Base-by-base conservation (phyloP, 306 rosid species). In the Castanopsis chinensis region DNA sequence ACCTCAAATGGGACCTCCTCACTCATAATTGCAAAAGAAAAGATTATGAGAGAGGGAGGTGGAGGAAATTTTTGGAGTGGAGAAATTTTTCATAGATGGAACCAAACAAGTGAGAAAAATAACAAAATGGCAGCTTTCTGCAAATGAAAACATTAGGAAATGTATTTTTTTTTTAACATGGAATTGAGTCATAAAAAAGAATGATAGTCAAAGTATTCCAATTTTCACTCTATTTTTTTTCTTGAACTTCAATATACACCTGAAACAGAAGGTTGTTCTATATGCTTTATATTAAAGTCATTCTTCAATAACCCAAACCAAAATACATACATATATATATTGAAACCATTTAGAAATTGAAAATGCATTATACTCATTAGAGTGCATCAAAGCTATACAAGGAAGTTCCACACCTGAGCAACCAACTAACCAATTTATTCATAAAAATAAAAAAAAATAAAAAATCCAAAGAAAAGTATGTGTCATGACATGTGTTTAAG, bases 371-470 rank as follows among this genome's bases (percentile, higher is more conserved):
- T 60, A 60, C 12, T n/a, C n/a, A n/a, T n/a, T n/a, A n/a, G n/a
- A n/a, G 35, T 57, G 68, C 35, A 60, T 25, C 68, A 4, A 25
- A 4, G 33, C 28, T 23, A 23, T 5, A 28, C 27, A 14, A 3
- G 65, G 32, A 59, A 59, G 32, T 59, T n/a, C 17, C 10, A 20
- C 32, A 23, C 65, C 9, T 5, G 63, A 57, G 45, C 45, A 41
- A 2, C 45, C 28, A 9, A 21, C 10, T 9, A 23, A 59, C 1
- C 13, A 20, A 59, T 41, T 41, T 41, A 41, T 41, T 41, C 45
- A 2, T 1, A 0, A 2, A 41, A 35, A 35, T 5, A 25, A 25
- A 1, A n/a, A n/a, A n/a, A n/a, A n/a, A n/a, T n/a, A n/a, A n/a
- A n/a, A n/a, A n/a, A n/a, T n/a, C n/a, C n/a, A n/a, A n/a, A n/a